Evolutionary conservation across 441 rosid genomes (phyloP).

Genomic region (Euphorbia corollata): DNA sequence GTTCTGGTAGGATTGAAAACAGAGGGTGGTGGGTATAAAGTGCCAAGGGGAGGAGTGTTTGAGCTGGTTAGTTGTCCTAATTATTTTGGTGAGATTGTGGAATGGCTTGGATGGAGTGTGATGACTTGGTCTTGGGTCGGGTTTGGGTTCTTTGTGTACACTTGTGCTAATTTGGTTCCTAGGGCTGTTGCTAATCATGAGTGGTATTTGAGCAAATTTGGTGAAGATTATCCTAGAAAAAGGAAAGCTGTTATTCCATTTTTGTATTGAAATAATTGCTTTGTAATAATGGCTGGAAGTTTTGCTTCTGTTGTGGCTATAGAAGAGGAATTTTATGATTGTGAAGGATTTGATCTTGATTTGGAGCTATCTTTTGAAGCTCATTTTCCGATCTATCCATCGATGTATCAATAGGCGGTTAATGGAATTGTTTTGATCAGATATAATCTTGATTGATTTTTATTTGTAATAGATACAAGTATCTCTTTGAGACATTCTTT

Average conservation of each 20-base stretch:
- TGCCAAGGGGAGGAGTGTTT: constrained; percentile 45
- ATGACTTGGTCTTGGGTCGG: constrained; percentile 89
- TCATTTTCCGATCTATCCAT: too few species aligned
- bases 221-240: constrained; percentile 54
- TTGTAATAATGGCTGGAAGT: constrained; percentile 15
- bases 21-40: constrained; percentile 52
- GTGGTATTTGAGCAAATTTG: constrained; percentile 71
- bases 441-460: too few species aligned
- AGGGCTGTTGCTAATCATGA: constrained; percentile 55
- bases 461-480: too few species aligned
- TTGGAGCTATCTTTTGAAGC: neutral
- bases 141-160: constrained; percentile 55
- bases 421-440: too few species aligned
- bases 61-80: constrained; percentile 75
- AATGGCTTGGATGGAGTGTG: constrained; percentile 81
- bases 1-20: constrained; percentile 51
- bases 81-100: constrained; percentile 72
- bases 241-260: constrained; percentile 76
- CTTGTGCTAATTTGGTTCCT: constrained; percentile 68
- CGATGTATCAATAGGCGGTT: too few species aligned
- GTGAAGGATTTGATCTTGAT: neutral
- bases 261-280: constrained; percentile 34
- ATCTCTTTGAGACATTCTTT: too few species aligned
- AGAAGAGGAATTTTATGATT: constrained; percentile 22
- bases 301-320: constrained; percentile 32